Base-by-base conservation (phyloP, 257 asterid species). In the Datura wrightii region DNA sequence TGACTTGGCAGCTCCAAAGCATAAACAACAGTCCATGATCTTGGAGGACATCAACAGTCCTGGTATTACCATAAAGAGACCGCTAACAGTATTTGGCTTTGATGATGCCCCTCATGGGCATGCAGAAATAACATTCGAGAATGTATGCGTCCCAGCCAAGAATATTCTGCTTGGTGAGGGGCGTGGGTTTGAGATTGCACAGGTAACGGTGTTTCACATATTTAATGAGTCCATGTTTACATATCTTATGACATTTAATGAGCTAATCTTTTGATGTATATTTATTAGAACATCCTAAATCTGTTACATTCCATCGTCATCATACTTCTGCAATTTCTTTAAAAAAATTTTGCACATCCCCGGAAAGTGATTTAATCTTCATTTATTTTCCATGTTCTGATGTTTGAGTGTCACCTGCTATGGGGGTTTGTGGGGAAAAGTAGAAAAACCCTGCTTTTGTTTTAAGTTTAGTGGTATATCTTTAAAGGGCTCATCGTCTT, bases 91-190 rank as follows among this genome's bases (percentile, higher is more conserved):
- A 79, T 94, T 96, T 88, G 99, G 98, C 66, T 96, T 93, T 83
- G 99, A 96, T 48, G 99, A 96, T 69, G 99, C 98, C 24, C 98
- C 99, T 55, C 99, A 96, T 53, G 99, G 99, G 46, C 99, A 96
- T 88, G 99, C 99, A 11, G 99, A 96, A 89, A 88, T 96, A 83
- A 71, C 85, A 66, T 94, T 96, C 58, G 95, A 93, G 91, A 92
- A 92, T 83, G 98, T 93, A 0, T 50, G 90, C 3, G 94, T 94
- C 83, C 94, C 97, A 4, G 88, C 92, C 86, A 91, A 80, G 84
- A 96, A 92, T 84, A 93, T 96, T 85, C 89, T 96, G 15, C 92
- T 93, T 39, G 99, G 99, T 15, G 98, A 96, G 92, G 99, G 99
- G 59, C 95, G 98, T 84, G 99, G 99, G 60, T 96, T 96, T 59